These are phyloP conservation scores for Plasmodium inui DNA, from an alignment of 169 alveolate genomes.

Conservation along the genomic window DNA sequence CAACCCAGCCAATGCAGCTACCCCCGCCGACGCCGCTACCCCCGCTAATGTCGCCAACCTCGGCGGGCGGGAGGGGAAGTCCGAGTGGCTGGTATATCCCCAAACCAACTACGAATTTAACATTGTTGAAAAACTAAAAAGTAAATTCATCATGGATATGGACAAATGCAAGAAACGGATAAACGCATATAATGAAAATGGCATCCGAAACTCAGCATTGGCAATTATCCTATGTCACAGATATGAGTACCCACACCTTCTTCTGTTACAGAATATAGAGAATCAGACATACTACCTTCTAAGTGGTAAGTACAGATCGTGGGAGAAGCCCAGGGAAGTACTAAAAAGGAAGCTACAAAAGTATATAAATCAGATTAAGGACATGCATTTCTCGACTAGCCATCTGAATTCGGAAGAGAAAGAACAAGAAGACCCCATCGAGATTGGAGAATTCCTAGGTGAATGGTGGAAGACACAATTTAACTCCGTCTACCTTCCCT, in stretches of 20 bases:
- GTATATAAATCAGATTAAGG: slow-evolving; percentile 69
- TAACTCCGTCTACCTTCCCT: slow-evolving; percentile 79
- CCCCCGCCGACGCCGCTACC: background rate
- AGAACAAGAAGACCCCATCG: slow-evolving; percentile 69
- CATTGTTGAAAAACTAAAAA: slow-evolving; percentile 46
- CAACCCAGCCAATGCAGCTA: too few species aligned
- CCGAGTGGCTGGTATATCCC: slow-evolving; percentile 51
- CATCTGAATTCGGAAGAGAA: background rate
- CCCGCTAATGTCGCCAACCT: background rate
- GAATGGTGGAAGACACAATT: slow-evolving; percentile 84
- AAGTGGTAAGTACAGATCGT: slow-evolving; percentile 82
- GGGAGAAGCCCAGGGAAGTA: slow-evolving; percentile 81
- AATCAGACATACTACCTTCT: slow-evolving; percentile 76
- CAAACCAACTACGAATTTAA: slow-evolving; percentile 55
- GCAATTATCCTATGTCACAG: slow-evolving; percentile 84
- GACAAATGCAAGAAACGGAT: slow-evolving; percentile 76
- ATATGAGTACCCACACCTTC: slow-evolving; percentile 79
- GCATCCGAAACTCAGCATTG: slow-evolving; percentile 80
- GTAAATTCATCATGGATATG: slow-evolving; percentile 22
- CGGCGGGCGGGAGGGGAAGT: background rate
- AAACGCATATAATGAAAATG: slow-evolving; percentile 78
- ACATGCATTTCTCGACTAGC: slow-evolving; percentile 26
- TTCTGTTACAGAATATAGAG: slow-evolving; percentile 66
- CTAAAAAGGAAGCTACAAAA: slow-evolving; percentile 78
- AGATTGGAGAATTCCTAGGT: slow-evolving; percentile 82